Percentiles rank a stretch among this genome's conserved stretches.
Evolutionary conservation across 1,284 basidiomycete species (phyloP).

Genomic region (Sporisorium exsertum): DNA sequence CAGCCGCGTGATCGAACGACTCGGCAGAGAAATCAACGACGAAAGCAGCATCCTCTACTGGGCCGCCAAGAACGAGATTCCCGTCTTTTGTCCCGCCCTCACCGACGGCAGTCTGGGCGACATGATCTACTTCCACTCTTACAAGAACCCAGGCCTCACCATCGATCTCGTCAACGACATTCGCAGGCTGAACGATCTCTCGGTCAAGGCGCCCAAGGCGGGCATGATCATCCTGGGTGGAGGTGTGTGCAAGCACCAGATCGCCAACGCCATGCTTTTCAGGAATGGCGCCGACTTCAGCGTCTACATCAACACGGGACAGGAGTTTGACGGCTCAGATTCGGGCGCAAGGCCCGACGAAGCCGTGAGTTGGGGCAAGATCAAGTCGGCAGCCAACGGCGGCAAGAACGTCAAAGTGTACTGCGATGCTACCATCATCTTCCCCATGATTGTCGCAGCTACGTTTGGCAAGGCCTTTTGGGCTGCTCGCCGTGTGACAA

Average conservation of each 20-base stretch:
- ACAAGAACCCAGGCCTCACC: slow-evolving; percentile 80
- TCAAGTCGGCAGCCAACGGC: slow-evolving; percentile 77
- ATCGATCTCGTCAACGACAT: slow-evolving; percentile 97
- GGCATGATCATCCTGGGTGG: slow-evolving; percentile 99
- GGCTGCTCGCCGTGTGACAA: slow-evolving; percentile 10
- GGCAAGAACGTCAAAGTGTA: slow-evolving; percentile 88
- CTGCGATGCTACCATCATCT: slow-evolving; percentile 87
- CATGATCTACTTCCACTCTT: slow-evolving; percentile 98
- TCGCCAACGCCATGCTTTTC: slow-evolving; percentile 99
- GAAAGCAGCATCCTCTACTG: slow-evolving; percentile 96
- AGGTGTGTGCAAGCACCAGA: slow-evolving; percentile 99
- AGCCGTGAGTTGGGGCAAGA: slow-evolving; percentile 99
- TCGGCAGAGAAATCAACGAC: slow-evolving; percentile 96
- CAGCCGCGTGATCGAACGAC: slow-evolving; percentile 87
- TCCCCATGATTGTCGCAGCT: slow-evolving; percentile 86
- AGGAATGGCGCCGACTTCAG: slow-evolving; percentile 97
- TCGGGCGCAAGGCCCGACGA: slow-evolving; percentile 97
- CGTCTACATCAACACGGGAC: slow-evolving; percentile 98
- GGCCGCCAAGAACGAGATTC: slow-evolving; percentile 96
- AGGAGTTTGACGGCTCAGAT: slow-evolving; percentile 98
- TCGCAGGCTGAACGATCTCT: slow-evolving; percentile 87
- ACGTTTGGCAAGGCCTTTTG: slow-evolving; percentile 75
- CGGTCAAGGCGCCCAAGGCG: slow-evolving; percentile 88
- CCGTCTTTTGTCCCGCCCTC: slow-evolving; percentile 97
- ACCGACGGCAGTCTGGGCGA: slow-evolving; percentile 98